Evolutionary conservation across 129 eudicot genomes (phyloP), one percentile per base, ranked within the genome.

Genomic region (Pseudognaphalium luteoalbum): DNA sequence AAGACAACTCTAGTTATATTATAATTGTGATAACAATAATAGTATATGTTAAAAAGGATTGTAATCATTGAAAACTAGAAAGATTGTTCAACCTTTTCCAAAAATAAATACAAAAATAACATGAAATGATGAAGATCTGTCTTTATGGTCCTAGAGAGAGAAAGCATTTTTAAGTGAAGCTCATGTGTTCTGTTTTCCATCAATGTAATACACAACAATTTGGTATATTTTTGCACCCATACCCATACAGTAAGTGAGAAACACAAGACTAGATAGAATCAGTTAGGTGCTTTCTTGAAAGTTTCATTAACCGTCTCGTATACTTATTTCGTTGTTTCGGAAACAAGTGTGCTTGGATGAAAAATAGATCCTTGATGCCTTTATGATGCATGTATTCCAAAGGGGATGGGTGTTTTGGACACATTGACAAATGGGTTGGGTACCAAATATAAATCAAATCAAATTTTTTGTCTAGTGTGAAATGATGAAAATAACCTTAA

Each of bases 121-220:
- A 22, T 61, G 57, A 20, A 21, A 22, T 3, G 63, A 17, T 58
- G 68, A 21, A 37, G 77, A 41, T 73, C 57, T 73, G 57, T 73
- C 68, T 59, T 59, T 15, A 73, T 73, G 77, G 77, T 73, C 66
- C 58, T 35, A 34, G 35, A 73, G 39, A 73, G 77, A 73, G 67
- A 72, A 14, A 72, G 15, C 22, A 74, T 28, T 74, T 73, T 41
- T 28, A 59, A 58, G 34, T 73, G 50, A 20, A 60, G 57, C 22
- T 73, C 41, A 61, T 59, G 69, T 59, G 68, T 39, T 59, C 57
- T 73, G 69, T 73, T 73, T 37, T 73, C 56, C 58, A 73, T 20
- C 69, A 37, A 58, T 73, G 68, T 41, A 7, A 34, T 57, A 56
- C 34, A 39, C 21, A 37, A 73, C 41, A 39, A 73, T 21, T 4